phyloP scores from a whole-genome alignment of 2,329 filamentous ascomycete species.

The Xylariomycetidae sp. region DNA sequence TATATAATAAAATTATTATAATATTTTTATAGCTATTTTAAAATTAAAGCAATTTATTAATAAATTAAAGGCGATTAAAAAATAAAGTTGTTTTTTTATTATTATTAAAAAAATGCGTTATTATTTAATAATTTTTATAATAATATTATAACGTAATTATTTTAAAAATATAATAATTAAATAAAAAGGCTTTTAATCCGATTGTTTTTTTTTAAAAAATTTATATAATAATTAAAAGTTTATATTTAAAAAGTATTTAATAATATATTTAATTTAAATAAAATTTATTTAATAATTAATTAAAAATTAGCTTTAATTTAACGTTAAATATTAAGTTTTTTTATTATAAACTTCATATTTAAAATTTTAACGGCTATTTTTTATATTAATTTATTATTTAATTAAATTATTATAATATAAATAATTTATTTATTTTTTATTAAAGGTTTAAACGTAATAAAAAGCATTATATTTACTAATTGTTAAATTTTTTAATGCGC shows the following conservation, averaged over 20 bases:
- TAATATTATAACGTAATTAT: not conserved
- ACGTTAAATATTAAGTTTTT: not conserved
- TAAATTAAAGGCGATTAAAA: not conserved
- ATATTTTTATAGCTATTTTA: not conserved
- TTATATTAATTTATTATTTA: not conserved
- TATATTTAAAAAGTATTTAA: conserved; percentile 1
- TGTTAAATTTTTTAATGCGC: too few relatives aligned
- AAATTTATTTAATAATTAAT: not conserved
- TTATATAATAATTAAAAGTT: conserved; percentile 2
- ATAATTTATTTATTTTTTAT: not conserved
- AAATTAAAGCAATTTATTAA: not conserved
- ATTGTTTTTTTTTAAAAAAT: conserved; percentile 3
- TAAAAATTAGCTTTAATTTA: too few relatives aligned
- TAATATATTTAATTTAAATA: conserved; percentile 1
- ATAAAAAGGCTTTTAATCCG: conserved; percentile 1
- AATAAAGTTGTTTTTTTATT: not conserved
- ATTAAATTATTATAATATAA: not conserved
- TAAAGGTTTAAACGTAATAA: too few relatives aligned
- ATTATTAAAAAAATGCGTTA: not conserved
- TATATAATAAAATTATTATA: not conserved
- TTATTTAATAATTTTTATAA: not conserved
- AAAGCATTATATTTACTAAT: too few relatives aligned
- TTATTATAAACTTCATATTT: conserved; percentile 2
- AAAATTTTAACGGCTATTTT: not conserved
- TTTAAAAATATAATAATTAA: not conserved